These are phyloP conservation scores for Septoria petroselini DNA, from an alignment of 2,329 filamentous ascomycete genomes.

Conservation along the genomic window DNA sequence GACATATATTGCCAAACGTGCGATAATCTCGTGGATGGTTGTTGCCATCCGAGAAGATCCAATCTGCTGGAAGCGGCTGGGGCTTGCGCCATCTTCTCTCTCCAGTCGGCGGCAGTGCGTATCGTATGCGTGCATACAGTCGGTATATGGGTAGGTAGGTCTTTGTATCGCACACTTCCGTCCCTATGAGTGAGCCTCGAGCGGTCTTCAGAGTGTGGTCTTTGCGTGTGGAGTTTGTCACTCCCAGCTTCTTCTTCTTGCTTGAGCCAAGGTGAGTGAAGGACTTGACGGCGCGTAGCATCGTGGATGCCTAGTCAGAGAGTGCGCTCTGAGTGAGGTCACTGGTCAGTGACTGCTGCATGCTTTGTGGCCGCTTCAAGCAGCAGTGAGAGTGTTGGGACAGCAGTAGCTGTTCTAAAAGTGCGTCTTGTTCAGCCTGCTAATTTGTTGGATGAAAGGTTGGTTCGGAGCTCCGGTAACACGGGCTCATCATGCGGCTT, in stretches of 20 bases:
- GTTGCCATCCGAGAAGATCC: conserved; percentile 24
- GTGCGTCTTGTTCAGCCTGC: no score
- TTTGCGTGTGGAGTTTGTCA: conserved; percentile 16
- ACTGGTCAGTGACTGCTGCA: no score
- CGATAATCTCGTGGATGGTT: conserved; percentile 20
- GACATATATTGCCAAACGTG: conserved; percentile 21
- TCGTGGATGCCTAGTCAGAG: not conserved
- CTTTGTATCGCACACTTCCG: conserved; percentile 19
- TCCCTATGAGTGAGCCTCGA: conserved; percentile 20
- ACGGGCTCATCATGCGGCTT: no score
- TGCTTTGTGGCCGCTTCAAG: no score
- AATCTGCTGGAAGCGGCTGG: conserved; percentile 21
- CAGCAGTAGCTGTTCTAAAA: no score
- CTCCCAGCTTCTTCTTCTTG: conserved; percentile 13
- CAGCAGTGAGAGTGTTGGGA: no score
- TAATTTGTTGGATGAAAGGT: no score
- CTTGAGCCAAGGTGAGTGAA: conserved; percentile 9
- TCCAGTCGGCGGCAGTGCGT: conserved; percentile 21
- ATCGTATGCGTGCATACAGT: conserved; percentile 21
- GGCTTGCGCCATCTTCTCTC: conserved; percentile 24
- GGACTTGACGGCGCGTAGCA: conserved; percentile 18
- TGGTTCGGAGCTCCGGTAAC: no score
- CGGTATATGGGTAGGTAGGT: conserved; percentile 19
- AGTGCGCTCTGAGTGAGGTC: not conserved
- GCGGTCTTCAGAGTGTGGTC: conserved; percentile 18